Conservation (phyloP, 2,329 filamentous ascomycete genomes). For the Emydomyces testavorans region DNA sequence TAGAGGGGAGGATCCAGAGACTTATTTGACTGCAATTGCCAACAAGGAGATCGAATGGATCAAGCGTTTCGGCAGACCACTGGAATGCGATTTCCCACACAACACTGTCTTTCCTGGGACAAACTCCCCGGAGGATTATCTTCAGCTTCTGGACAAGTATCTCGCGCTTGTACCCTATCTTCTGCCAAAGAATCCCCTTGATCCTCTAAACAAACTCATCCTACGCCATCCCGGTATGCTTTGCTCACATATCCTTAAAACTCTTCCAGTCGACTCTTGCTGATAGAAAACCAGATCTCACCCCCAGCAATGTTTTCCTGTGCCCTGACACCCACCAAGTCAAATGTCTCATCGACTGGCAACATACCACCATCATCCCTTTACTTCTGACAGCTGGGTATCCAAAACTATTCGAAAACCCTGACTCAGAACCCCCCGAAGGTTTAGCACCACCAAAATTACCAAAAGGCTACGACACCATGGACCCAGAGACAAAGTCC, state of each 20-base stretch:
- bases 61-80: slow-evolving; percentile 11
- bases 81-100: slow-evolving; percentile 8
- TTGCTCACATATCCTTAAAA: neutral
- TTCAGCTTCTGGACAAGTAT: slow-evolving; percentile 13
- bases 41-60: slow-evolving; percentile 12
- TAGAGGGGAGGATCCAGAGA: slow-evolving; percentile 7
- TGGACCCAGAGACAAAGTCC: slow-evolving; percentile 9
- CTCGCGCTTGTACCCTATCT: slow-evolving; percentile 12
- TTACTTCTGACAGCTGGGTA: slow-evolving; percentile 13
- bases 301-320: slow-evolving; percentile 13
- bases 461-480: slow-evolving; percentile 13
- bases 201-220: slow-evolving; percentile 6
- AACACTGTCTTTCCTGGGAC: slow-evolving; percentile 5
- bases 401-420: slow-evolving; percentile 13
- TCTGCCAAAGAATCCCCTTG: neutral
- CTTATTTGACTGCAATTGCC: slow-evolving; percentile 10
- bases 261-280: neutral
- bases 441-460: slow-evolving; percentile 5
- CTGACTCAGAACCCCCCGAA: slow-evolving; percentile 8
- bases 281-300: slow-evolving; percentile 4
- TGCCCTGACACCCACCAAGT: slow-evolving; percentile 10
- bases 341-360: slow-evolving; percentile 15
- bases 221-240: slow-evolving; percentile 17
- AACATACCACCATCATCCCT: slow-evolving; percentile 11
- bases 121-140: slow-evolving; percentile 6